Base-by-base conservation (phyloP, 2,329 filamentous ascomycete species). In the Fusarium nematophilum region DNA sequence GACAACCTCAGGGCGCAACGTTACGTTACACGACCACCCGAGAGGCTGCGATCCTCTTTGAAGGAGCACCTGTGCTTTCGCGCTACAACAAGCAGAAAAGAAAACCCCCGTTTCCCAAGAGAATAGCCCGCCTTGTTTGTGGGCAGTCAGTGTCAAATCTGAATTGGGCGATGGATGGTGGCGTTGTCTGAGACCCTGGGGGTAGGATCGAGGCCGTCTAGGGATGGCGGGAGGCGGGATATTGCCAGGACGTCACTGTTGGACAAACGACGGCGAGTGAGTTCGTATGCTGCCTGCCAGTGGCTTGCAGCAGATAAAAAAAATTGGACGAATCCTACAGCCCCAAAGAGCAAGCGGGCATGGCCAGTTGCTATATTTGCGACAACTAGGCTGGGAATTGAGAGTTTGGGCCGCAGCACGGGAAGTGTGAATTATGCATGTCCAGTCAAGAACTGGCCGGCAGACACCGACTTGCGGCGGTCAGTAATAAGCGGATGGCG, bases 11-110 rank as follows among this genome's bases (percentile, higher is more conserved):
- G 37, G 53, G 56, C 64, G 65, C 59, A 67, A 68, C 66, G 67
- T 68, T 66, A 69, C 66, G 66, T 69, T 69, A 61, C 66, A 69
- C 60, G 58, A 40, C 50, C 49, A 55, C 39, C 48, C 31, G 44
- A 53, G 26, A 51, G 15, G 23, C 45, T 40, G 49, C 30, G 37
- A 45, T 27, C 58, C 29, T 44, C 23, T 42, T 39, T 50, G 23
- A 26, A 58, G 44, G 23, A 49, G 39, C 29, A 25, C 31, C 42
- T 34, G 57, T 10, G 30, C 43, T 42, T 46, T 46, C 61, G 55
- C 15, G 18, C 47, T 47, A 46, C 40, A 15, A 15, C 15, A 47
- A 50, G 36, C 52, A 44, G 14, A 38, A 47, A 33, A 37, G 42
- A 14, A n/a, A 29, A n/a, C n/a, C n/a, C n/a, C n/a, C n/a, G n/a